Evolutionary conservation across 441 rosid species (phyloP), one percentile per base, ranked within the genome.

Genomic region (Syzygium syzygioides): DNA sequence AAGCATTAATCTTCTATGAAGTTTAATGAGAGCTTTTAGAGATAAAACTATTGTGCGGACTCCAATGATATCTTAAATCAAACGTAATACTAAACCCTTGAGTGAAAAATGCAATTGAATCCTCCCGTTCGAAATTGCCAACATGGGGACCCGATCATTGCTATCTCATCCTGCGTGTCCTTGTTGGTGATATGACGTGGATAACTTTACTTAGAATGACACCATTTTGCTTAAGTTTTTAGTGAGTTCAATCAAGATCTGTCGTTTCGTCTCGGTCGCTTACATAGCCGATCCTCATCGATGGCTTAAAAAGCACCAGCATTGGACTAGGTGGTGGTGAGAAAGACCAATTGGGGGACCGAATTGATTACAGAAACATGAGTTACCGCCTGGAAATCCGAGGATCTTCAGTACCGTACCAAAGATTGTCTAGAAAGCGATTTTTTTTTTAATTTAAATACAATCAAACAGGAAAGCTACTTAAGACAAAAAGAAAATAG

Each of bases 181-280:
- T 1, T 0, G 34, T 4, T 4, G 3, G 1, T 18, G 3, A 62
- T n/a, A 2, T n/a, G 7, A 62, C 3, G 4, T 55, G 4, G 3
- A 28, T 17, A 28, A 3, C 17, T 28, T 60, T n/a, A 28, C 32
- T 28, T n/a, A 15, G 17, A 60, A 28, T 4, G 2, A 13, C 4
- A 7, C 18, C 8, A 2, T 13, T 60, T n/a, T 71, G 28, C 50
- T 71, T 71, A 13, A 13, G 6, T 71, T 23, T 37, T 20, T 2
- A 6, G 1, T 3, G 28, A 28, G 17, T 71, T 11, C 2, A 62
- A 19, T 4, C 14, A 6, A 71, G 28, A 71, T 26, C 4, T 20
- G 6, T 14, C 15, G 5, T 71, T 68, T 37, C 9, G 1, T 20
- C 13, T 20, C 9, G 0, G 4, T 71, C 3, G 26, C 28, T 37